These are phyloP conservation scores for Cordyceps farinosa DNA, from an alignment of 2,329 filamentous ascomycete species.

Conservation along the genomic window DNA sequence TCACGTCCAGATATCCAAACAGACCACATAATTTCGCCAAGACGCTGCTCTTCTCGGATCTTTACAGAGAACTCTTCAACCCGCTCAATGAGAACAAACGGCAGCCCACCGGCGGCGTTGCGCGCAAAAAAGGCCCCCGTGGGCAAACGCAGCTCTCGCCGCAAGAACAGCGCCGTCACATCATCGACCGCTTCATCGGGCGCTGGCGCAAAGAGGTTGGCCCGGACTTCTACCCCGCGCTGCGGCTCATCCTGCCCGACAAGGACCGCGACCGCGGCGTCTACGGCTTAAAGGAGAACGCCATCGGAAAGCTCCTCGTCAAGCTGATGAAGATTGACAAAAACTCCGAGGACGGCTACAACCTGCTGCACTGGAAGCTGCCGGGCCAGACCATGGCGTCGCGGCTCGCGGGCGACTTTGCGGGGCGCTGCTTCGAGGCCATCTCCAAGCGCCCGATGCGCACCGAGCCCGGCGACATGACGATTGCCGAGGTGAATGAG, in stretches of 20 bases:
- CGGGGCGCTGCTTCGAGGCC: conserved; percentile 81
- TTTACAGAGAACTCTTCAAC: conserved; percentile 77
- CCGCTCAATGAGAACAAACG: conserved; percentile 76
- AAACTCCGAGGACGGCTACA: conserved; percentile 83
- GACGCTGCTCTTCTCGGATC: conserved; percentile 77
- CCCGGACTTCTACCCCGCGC: conserved; percentile 86
- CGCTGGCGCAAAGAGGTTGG: conserved; percentile 87
- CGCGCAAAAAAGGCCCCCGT: conserved; percentile 56
- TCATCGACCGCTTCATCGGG: conserved; percentile 82
- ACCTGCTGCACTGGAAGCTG: conserved; percentile 86
- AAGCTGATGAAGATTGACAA: conserved; percentile 90
- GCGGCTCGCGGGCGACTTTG: conserved; percentile 83
- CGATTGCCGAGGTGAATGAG: conserved; percentile 84
- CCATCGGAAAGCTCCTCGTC: conserved; percentile 85
- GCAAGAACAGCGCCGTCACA: conserved; percentile 72
- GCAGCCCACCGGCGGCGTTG: conserved; percentile 58
- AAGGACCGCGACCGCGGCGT: conserved; percentile 89
- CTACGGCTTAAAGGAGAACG: conserved; percentile 91
- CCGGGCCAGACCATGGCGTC: conserved; percentile 64
- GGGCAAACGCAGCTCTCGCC: conserved; percentile 60
- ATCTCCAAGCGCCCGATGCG: conserved; percentile 79
- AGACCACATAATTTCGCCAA: conserved; percentile 75
- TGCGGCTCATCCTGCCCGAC: conserved; percentile 86
- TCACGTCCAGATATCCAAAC: conserved; percentile 68
- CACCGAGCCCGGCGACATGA: conserved; percentile 71